Evolutionary conservation across 306 rosid species (phyloP).

Genomic region (Vicia faba): DNA sequence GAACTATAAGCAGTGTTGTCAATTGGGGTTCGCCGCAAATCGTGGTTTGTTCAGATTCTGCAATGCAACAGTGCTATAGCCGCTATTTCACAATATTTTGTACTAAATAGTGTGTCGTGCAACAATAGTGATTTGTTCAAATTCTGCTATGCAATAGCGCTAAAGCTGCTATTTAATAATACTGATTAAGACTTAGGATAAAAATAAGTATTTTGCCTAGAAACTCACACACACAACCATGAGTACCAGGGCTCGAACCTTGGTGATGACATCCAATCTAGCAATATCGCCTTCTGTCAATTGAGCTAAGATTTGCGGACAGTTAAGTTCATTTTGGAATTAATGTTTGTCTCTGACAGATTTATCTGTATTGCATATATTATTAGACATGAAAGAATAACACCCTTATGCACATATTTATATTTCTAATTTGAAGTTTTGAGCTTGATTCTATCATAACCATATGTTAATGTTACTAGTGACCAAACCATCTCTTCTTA

Average conservation of each 20-base stretch:
- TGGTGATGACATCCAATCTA: too few relatives aligned
- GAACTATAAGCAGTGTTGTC: background rate
- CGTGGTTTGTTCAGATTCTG: too few relatives aligned
- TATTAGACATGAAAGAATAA: conserved; percentile 2
- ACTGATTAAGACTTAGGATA: background rate
- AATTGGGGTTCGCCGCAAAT: too few relatives aligned
- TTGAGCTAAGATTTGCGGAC: background rate
- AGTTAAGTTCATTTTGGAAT: conserved; percentile 14
- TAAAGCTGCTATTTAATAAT: too few relatives aligned
- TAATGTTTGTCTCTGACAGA: background rate
- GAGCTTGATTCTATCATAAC: conserved; percentile 18
- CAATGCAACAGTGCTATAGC: too few relatives aligned
- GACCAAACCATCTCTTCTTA: background rate
- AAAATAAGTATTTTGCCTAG: conserved; percentile 1
- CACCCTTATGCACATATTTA: background rate
- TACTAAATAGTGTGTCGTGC: too few relatives aligned
- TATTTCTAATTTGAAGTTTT: background rate
- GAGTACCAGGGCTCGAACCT: too few relatives aligned
- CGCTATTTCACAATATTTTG: too few relatives aligned
- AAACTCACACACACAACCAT: too few relatives aligned
- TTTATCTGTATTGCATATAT: conserved; percentile 21
- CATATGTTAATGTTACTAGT: background rate
- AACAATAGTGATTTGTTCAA: too few relatives aligned
- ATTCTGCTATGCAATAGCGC: too few relatives aligned
- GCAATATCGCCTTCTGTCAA: too few relatives aligned